Evolutionary conservation across 2,329 filamentous ascomycete species (phyloP).

Genomic region (Aspergillus pseudoterreus): DNA sequence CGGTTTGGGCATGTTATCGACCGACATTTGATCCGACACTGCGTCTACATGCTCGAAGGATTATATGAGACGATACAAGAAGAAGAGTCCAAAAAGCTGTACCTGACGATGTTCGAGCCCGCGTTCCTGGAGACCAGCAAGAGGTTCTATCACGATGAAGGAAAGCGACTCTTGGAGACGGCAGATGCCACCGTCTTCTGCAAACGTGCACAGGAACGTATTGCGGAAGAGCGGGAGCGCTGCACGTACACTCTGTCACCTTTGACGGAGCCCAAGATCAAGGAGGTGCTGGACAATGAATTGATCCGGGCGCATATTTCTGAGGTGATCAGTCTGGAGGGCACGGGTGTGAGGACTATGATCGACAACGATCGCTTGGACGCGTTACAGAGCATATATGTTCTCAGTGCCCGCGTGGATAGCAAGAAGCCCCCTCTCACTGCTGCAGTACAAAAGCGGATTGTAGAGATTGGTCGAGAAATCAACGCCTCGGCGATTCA

Average conservation of each 20-base stretch:
- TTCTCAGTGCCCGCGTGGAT: conserved; percentile 75
- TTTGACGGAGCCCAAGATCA: conserved; percentile 69
- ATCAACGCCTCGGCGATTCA: conserved; percentile 66
- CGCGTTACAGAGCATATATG: conserved; percentile 77
- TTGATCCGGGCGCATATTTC: conserved; percentile 73
- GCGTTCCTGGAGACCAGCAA: conserved; percentile 69
- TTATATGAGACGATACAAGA: conserved; percentile 81
- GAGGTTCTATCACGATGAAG: conserved; percentile 73
- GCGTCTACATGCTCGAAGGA: conserved; percentile 82
- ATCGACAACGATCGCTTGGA: conserved; percentile 80
- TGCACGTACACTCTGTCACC: conserved; percentile 77
- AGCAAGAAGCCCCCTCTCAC: conserved; percentile 67
- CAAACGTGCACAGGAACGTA: conserved; percentile 66
- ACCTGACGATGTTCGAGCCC: conserved; percentile 77
- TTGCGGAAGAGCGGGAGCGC: conserved; percentile 76
- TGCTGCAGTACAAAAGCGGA: conserved; percentile 66
- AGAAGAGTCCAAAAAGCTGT: conserved; percentile 74
- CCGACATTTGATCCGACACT: conserved; percentile 73
- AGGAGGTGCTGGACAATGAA: conserved; percentile 72
- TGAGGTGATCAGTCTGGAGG: conserved; percentile 80
- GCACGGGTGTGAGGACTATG: conserved; percentile 82
- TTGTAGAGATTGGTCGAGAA: conserved; percentile 75
- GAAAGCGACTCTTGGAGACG: conserved; percentile 68
- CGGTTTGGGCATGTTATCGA: conserved; percentile 86
- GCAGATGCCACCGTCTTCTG: conserved; percentile 81